Conservation (phyloP, 768 basidiomycete genomes). For the Boletus sensibilis region DNA sequence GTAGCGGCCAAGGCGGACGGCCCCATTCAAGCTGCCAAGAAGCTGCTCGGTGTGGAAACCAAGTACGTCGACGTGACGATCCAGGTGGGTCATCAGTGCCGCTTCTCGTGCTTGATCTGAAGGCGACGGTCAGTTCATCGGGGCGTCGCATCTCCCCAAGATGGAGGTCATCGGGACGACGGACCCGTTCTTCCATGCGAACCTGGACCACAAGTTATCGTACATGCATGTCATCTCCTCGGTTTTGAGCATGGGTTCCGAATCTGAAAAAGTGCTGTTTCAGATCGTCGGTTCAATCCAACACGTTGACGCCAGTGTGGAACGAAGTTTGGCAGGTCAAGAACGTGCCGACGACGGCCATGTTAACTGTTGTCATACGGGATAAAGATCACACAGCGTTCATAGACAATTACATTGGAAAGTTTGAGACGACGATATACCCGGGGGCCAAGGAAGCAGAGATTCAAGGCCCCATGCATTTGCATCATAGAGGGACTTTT, state of each 20-base stretch:
- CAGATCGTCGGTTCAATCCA: slow-evolving; percentile 64
- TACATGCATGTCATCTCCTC: slow-evolving; percentile 51
- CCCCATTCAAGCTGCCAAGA: slow-evolving; percentile 31
- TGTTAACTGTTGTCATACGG: slow-evolving; percentile 56
- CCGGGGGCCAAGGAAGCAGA: slow-evolving; percentile 64
- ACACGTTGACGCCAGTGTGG: slow-evolving; percentile 66
- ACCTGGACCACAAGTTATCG: slow-evolving; percentile 58
- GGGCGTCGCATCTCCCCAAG: slow-evolving; percentile 65
- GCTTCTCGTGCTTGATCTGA: slow-evolving; percentile 7
- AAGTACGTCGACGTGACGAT: slow-evolving; percentile 60
- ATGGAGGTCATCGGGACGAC: slow-evolving; percentile 63
- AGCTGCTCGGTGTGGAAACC: slow-evolving; percentile 35
- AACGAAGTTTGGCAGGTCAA: slow-evolving; percentile 72
- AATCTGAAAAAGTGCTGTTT: neutral
- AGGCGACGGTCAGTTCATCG: slow-evolving; percentile 54
- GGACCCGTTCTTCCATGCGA: slow-evolving; percentile 74
- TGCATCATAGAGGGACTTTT: slow-evolving; percentile 56
- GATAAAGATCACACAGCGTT: slow-evolving; percentile 64
- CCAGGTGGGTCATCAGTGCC: slow-evolving; percentile 38
- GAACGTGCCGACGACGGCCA: slow-evolving; percentile 67
- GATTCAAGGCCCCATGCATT: slow-evolving; percentile 53
- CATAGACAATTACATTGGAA: slow-evolving; percentile 65
- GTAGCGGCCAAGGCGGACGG: slow-evolving; percentile 25
- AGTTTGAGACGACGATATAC: slow-evolving; percentile 50
- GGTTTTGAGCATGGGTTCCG: neutral